A percentile compares a stretch with the other conserved stretches of the same genome.
These are phyloP conservation scores for Paramyrothecium sp. DNA, from an alignment of 2,329 filamentous ascomycete genomes.

Conservation along the genomic window DNA sequence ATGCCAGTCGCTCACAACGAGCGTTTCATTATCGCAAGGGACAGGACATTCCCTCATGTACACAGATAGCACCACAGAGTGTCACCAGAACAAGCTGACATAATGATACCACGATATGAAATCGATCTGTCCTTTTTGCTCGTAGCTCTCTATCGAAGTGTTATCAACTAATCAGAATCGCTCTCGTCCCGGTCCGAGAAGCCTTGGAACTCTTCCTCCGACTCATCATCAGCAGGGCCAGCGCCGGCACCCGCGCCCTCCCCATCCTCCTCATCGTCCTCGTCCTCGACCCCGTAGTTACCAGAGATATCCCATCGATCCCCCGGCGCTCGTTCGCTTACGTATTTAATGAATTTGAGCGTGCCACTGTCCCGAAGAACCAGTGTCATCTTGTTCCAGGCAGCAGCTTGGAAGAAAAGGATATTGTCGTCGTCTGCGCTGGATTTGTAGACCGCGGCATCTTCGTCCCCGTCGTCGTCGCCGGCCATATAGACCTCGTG, in stretches of 20 bases:
- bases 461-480: constrained; percentile 67
- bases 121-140: not conserved
- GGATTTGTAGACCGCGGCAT: constrained; percentile 86
- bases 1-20: too few species aligned
- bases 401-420: constrained; percentile 59
- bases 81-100: too few species aligned
- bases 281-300: constrained; percentile 68
- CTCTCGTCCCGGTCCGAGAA: constrained; percentile 46
- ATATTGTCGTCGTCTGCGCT: constrained; percentile 73
- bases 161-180: constrained; percentile 30
- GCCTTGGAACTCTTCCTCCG: constrained; percentile 57
- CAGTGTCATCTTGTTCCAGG: constrained; percentile 90
- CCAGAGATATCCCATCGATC: constrained; percentile 92
- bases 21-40: too few species aligned
- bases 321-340: constrained; percentile 76
- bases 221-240: constrained; percentile 35
- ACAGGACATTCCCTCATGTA: too few species aligned
- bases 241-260: constrained; percentile 34
- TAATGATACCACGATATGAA: not conserved
- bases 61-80: too few species aligned
- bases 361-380: constrained; percentile 85
- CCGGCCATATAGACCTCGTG: constrained; percentile 94
- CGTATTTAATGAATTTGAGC: constrained; percentile 94
- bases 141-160: constrained; percentile 9
- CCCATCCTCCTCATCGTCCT: constrained; percentile 42